A percentile compares a stretch with the other conserved stretches of the same genome.
Conservation (phyloP, 2,329 filamentous ascomycete genomes). For the Rutstroemia sp. region DNA sequence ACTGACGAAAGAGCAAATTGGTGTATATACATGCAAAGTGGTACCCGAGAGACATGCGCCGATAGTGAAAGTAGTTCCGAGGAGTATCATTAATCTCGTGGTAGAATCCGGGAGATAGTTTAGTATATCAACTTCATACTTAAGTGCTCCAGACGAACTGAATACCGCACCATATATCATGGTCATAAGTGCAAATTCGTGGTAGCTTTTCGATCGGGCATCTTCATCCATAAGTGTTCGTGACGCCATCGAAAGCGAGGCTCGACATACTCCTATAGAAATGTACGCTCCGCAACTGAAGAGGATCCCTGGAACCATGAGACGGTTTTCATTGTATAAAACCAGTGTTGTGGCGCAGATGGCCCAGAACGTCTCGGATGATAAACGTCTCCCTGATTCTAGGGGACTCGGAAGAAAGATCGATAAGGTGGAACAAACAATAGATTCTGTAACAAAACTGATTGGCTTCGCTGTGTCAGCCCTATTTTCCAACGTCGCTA, state of each 20-base stretch:
- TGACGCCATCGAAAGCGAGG: slow-evolving; percentile 12
- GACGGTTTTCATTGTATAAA: slow-evolving; percentile 23
- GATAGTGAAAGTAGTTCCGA: slow-evolving; percentile 8
- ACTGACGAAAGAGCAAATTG: slow-evolving; percentile 14
- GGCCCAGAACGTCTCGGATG: slow-evolving; percentile 15
- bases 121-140: not conserved
- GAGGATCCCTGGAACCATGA: slow-evolving; percentile 24
- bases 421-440: slow-evolving; percentile 11
- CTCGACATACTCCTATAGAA: slow-evolving; percentile 17
- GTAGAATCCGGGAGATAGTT: not conserved
- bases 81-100: not conserved
- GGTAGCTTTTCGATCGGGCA: not conserved
- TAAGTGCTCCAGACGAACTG: slow-evolving; percentile 12
- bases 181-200: slow-evolving; percentile 21
- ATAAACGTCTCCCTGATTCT: not conserved
- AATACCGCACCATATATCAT: slow-evolving; percentile 16
- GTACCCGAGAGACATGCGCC: slow-evolving; percentile 16
- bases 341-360: slow-evolving; percentile 11
- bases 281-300: slow-evolving; percentile 15
- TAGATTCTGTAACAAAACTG: slow-evolving; percentile 17
- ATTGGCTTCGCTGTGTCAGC: slow-evolving; percentile 17
- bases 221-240: not conserved
- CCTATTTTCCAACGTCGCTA: too few species aligned
- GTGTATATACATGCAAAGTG: slow-evolving; percentile 17
- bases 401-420: not conserved